These are phyloP conservation scores for Xylaria palmicola DNA, from an alignment of 495 filamentous ascomycete species.

Conservation along the genomic window DNA sequence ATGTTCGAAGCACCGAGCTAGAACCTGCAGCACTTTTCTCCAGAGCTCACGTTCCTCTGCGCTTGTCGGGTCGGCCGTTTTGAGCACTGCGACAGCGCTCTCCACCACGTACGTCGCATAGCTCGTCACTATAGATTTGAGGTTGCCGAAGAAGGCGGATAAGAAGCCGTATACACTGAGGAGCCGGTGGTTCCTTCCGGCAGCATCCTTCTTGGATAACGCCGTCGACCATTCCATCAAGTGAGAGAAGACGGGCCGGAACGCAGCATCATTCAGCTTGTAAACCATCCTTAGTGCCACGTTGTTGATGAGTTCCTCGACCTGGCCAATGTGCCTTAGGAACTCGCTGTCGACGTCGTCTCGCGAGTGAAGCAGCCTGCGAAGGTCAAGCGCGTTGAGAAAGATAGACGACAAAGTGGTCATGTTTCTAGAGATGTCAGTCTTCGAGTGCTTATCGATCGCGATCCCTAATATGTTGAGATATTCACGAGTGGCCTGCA, in stretches of 20 bases:
- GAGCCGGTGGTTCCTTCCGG: slow-evolving; percentile 54
- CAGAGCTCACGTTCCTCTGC: slow-evolving; percentile 57
- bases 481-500: slow-evolving; percentile 62
- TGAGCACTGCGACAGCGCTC: slow-evolving; percentile 63
- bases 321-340: slow-evolving; percentile 49
- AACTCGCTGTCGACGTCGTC: slow-evolving; percentile 40
- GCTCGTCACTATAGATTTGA: slow-evolving; percentile 91
- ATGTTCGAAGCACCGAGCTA: slow-evolving; percentile 72
- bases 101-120: slow-evolving; percentile 87
- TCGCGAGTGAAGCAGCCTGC: slow-evolving; percentile 48
- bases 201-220: slow-evolving; percentile 59
- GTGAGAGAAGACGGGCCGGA: slow-evolving; percentile 86
- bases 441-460: slow-evolving; percentile 75
- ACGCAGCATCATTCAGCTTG: slow-evolving; percentile 93
- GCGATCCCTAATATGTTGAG: slow-evolving; percentile 63
- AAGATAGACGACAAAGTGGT: slow-evolving; percentile 66
- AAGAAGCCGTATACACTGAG: slow-evolving; percentile 78
- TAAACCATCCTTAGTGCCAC: slow-evolving; percentile 84
- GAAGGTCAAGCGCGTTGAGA: slow-evolving; percentile 69
- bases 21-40: slow-evolving; percentile 61
- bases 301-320: slow-evolving; percentile 66
- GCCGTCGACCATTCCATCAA: slow-evolving; percentile 70
- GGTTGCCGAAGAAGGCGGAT: slow-evolving; percentile 70
- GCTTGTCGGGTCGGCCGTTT: slow-evolving; percentile 46
- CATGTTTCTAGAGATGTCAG: slow-evolving; percentile 67